Evolutionary conservation across 2,329 filamentous ascomycete genomes (phyloP).

Genomic region (Microsporum canis): DNA sequence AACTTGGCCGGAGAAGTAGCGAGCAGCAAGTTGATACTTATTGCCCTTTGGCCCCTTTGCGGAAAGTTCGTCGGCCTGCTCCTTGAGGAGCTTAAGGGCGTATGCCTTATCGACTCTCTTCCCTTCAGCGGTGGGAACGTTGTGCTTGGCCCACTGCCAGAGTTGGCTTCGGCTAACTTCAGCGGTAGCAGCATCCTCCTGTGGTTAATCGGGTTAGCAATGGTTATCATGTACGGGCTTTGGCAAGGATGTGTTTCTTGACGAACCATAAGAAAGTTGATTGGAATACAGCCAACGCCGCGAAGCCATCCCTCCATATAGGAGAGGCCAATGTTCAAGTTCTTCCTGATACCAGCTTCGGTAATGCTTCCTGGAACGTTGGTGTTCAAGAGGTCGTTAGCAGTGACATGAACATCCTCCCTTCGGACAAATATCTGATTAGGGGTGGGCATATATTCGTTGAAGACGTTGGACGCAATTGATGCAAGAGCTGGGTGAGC

Average conservation of each 20-base stretch:
- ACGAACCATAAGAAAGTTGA: conserved; percentile 82
- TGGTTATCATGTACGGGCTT: neutral
- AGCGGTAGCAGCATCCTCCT: conserved; percentile 88
- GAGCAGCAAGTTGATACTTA: conserved; percentile 79
- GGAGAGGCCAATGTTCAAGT: conserved; percentile 86
- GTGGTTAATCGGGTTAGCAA: conserved; percentile 6
- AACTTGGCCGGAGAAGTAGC: conserved; percentile 87
- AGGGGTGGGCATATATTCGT: conserved; percentile 95
- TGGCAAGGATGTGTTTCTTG: neutral
- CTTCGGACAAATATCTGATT: conserved; percentile 89
- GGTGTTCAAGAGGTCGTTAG: conserved; percentile 93
- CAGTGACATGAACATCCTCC: conserved; percentile 75
- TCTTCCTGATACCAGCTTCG: conserved; percentile 92
- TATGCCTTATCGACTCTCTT: conserved; percentile 90
- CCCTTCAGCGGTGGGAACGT: conserved; percentile 68
- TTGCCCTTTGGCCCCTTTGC: conserved; percentile 71
- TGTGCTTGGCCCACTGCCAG: conserved; percentile 84
- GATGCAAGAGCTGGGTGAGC: conserved; percentile 83
- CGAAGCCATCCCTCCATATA: conserved; percentile 99
- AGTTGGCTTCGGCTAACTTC: conserved; percentile 91
- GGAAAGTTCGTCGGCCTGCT: conserved; percentile 67
- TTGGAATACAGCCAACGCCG: conserved; percentile 88
- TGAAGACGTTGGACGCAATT: conserved; percentile 88
- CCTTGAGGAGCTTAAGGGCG: conserved; percentile 71
- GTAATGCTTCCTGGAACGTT: conserved; percentile 88